Evolutionary conservation across 148 eudicot genomes (phyloP), one percentile per base, ranked within the genome.

Genomic region (Dysphania ambrosioides): DNA sequence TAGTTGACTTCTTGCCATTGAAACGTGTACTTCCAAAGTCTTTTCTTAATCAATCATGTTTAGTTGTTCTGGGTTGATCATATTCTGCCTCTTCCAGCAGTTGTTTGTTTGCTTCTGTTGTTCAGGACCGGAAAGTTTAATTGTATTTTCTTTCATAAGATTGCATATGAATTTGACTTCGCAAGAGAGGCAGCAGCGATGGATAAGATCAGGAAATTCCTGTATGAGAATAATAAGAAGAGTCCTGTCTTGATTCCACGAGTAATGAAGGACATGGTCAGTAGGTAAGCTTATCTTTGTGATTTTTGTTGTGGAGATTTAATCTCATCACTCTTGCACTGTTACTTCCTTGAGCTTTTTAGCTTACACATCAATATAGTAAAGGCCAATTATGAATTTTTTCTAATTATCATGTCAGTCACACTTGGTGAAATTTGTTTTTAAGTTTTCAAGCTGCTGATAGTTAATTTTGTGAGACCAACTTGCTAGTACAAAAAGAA

Each of bases 171-270:
- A 80, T 93, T 93, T 75, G 86, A 93, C 79, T 93, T 93, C 83
- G 65, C 75, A 72, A 87, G 92, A 79, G 93, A 95, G 82, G 99
- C 99, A 72, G 85, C 77, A 71, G 96, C 99, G 41, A 95, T 95
- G 99, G 90, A 86, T 80, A 90, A 80, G 84, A 95, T 95, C 63
- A 86, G 79, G 59, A 79, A 41, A 42, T 95, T 86, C 79, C 82
- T 95, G 51, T 80, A 84, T 64, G 84, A 84, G 77, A 88, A 84
- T 72, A 89, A 91, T 80, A 92, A 85, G 77, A 95, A 85, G 78
- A 36, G 88, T 80, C 97, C 92, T 57, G 99, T 95, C 61, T 27
- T 21, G 56, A 96, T 95, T 74, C 99, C 99, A 70, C 87, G 89
- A 36, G 81, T 90, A 71, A 79, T 92, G 72, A 84, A 67, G 67